These are phyloP conservation scores for Ilex paraguariensis DNA, from an alignment of 305 asterid species.

Conservation along the genomic window DNA sequence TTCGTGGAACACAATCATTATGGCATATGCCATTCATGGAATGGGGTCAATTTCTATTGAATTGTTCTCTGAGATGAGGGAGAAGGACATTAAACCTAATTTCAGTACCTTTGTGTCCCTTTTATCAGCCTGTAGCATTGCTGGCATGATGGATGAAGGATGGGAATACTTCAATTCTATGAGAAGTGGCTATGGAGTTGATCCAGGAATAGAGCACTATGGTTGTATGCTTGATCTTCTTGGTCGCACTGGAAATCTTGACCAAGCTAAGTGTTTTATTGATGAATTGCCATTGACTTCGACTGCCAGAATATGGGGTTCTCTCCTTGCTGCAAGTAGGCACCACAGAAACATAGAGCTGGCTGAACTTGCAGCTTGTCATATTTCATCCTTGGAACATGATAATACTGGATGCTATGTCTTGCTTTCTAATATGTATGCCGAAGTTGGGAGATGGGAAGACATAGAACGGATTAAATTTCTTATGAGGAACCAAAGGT, in stretches of 20 bases:
- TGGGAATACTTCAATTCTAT: slow-evolving; percentile 39
- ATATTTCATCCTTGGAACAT: slow-evolving; percentile 27
- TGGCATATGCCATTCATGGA: slow-evolving; percentile 65
- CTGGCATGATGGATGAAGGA: slow-evolving; percentile 53
- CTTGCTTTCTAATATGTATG: slow-evolving; percentile 59
- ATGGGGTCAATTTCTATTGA: slow-evolving; percentile 32
- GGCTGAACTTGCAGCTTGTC: slow-evolving; percentile 50
- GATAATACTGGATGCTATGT: slow-evolving; percentile 54
- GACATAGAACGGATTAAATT: slow-evolving; percentile 34
- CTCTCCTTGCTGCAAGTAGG: slow-evolving; percentile 52
- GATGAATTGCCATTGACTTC: slow-evolving; percentile 52
- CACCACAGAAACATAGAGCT: slow-evolving; percentile 42
- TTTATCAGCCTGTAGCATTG: slow-evolving; percentile 46
- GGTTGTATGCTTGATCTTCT: slow-evolving; percentile 66
- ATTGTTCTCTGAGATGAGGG: slow-evolving; percentile 38
- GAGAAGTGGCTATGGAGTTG: slow-evolving; percentile 43
- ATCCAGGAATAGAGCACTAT: slow-evolving; percentile 59
- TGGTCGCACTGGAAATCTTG: slow-evolving; percentile 54
- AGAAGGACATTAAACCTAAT: slow-evolving; percentile 38
- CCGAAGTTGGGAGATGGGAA: slow-evolving; percentile 53
- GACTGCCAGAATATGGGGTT: slow-evolving; percentile 61
- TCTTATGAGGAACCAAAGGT: slow-evolving; percentile 44
- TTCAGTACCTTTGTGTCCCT: slow-evolving; percentile 56
- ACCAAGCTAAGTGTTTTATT: slow-evolving; percentile 37
- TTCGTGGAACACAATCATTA: slow-evolving; percentile 62